Base-by-base conservation (phyloP, 2,329 filamentous ascomycete genomes). In the Ilyonectria sp. region DNA sequence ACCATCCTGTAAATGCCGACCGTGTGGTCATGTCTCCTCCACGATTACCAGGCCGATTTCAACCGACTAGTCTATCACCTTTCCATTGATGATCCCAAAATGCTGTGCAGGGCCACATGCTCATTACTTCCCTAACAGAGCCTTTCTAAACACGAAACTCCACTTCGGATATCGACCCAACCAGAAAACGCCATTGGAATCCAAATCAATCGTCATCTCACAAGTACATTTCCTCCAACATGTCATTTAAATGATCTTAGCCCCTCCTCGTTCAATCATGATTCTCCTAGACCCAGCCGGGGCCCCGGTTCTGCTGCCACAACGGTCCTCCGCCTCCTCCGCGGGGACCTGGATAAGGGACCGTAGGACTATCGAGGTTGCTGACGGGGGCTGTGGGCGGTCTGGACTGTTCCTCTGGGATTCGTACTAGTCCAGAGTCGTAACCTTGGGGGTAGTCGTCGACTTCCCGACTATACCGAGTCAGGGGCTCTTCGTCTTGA, bases 281-380 rank as follows among this genome's bases (percentile, higher is more conserved):
- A 84, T 85, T 79, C 83, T 83, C 69, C 85, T 65, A 75, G 84
- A 87, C 58, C 74, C 86, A 80, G 69, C 80, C 81, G 68, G 83
- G 83, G 61, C 82, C 81, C 63, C 86, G 79, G 58, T 87, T 87
- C 77, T 88, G 86, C 77, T 88, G 86, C 86, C 86, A 88, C 43
- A 88, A 76, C 6, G 85, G 85, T 47, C 84, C 77, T 26, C 81
- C 77, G 2, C 78, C 79, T 6, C 70, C 69, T 31, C 76, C 68
- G 23, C 70, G 74, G 29, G 73, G 74, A 17, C 72, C 69, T 21
- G 72, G 69, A 69, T 72, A 72, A 54, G 72, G 35, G 37, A 69
- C 69, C 43, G 73, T 71, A 11, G 71, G 58, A 15, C 44, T 58
- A 11, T 63, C 60, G 53, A 69, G 65, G 5, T 13, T 52, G 61